Evolutionary conservation across 306 rosid genomes (phyloP), one percentile per base, ranked within the genome.

Genomic region (Begonia masoniana): DNA sequence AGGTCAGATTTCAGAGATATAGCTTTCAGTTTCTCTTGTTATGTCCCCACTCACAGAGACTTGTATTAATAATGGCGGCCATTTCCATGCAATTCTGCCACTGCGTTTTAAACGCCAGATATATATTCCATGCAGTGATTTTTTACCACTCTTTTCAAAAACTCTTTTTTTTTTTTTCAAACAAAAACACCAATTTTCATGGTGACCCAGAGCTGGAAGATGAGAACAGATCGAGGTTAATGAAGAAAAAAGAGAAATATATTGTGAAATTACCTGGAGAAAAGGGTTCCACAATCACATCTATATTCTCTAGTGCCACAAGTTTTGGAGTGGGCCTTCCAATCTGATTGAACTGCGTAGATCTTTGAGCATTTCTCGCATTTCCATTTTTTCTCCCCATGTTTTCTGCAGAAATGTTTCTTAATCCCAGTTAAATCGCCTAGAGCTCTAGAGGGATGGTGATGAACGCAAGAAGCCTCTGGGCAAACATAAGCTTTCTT

Each of bases 1-100:
- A 21, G 24, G 24, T 72, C 68, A 72, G 82, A 58, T 61, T 70
- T 57, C 73, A 73, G 62, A 67, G 57, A 70, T 70, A 65, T 16
- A 60, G 51, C 64, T 62, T 63, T 62, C 60, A 47, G 67, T 57
- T 51, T 67, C 67, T 58, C 72, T 31, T 5, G 39, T 31, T 1
- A 31, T 31, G 8, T 39, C 52, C 57, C 51, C 31, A 59, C 52
- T 58, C 58, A 75, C 67, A 62, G 71, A 70, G 72, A 63, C 69
- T 77, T 51, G 61, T 62, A 69, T 68, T 52, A 68, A 45, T 52
- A 68, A 45, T 45, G 15, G 49, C 67, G 62, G 1, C 74, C 76
- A 62, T 60, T 74, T 78, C 56, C 72, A 70, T 57, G 73, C 66
- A 74, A 71, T 31, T 55, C 76, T 31, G 39, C 39, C 39, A 31